Conservation (phyloP, 345 rosid species). For the Diplotaxis tenuifolia region DNA sequence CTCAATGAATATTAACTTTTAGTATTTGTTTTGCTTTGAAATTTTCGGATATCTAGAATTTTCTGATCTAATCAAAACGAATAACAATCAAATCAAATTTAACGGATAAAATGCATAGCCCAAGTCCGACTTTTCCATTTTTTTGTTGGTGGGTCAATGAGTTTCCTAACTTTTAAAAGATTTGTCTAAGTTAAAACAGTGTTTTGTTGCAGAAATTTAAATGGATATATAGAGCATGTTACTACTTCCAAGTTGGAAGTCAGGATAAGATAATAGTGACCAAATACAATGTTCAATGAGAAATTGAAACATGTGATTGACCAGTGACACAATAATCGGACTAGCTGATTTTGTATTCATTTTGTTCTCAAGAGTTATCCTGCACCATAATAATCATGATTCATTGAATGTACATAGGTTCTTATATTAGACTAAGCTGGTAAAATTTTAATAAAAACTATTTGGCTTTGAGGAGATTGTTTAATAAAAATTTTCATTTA, state of each 20-base stretch:
- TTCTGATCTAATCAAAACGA: no score
- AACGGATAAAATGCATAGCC: no score
- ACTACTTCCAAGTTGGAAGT: background rate
- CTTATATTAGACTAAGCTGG: background rate
- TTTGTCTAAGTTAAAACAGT: background rate
- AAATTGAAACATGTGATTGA: background rate
- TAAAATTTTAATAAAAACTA: background rate
- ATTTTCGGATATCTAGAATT: no score
- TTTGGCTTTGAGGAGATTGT: background rate
- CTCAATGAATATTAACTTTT: no score
- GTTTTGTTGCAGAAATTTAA: slow-evolving; percentile 4
- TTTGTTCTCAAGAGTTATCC: background rate
- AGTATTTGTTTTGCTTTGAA: no score
- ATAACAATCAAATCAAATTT: no score
- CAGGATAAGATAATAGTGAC: background rate
- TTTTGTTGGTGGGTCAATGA: slow-evolving; percentile 3
- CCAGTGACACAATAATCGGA: background rate
- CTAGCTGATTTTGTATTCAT: background rate
- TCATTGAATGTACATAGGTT: background rate
- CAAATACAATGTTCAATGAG: background rate
- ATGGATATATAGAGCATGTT: background rate
- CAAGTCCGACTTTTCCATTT: background rate
- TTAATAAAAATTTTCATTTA: background rate
- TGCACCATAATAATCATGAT: background rate
- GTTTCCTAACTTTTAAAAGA: background rate